A percentile compares a stretch with the other conserved stretches of the same genome.
Conservation (phyloP, 2,329 filamentous ascomycete species). For the Aspergillus fischeri region DNA sequence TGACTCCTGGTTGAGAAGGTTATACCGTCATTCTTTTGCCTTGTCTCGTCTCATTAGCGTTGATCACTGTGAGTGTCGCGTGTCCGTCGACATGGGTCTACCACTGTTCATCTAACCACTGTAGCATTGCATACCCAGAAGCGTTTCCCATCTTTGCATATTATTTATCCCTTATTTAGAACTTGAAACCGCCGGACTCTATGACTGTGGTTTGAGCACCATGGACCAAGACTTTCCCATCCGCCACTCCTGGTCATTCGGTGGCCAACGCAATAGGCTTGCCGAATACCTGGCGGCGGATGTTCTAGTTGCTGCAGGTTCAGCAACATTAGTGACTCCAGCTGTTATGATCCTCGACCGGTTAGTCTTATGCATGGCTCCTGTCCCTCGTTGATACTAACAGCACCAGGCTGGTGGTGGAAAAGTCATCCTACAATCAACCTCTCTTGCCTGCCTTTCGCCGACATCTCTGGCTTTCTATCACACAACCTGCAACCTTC, state of each 20-base stretch:
- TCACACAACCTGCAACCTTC: conserved; percentile 36
- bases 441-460: conserved; percentile 30
- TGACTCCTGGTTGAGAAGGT: background rate
- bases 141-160: background rate
- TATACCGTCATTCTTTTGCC: background rate
- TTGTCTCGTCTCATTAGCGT: background rate
- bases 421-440: conserved; percentile 37
- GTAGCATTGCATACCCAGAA: background rate
- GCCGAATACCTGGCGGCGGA: conserved; percentile 56
- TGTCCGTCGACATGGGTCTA: background rate
- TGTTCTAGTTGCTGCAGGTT: conserved; percentile 61
- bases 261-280: conserved; percentile 31
- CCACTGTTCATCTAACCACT: background rate
- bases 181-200: background rate
- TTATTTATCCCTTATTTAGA: background rate
- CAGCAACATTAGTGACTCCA: conserved; percentile 70
- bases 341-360: conserved; percentile 79
- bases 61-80: background rate
- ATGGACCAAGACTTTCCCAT: conserved; percentile 26
- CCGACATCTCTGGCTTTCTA: conserved; percentile 31
- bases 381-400: conserved; percentile 3
- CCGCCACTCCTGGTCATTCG: conserved; percentile 20
- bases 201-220: background rate
- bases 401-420: conserved; percentile 37
- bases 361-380: conserved; percentile 42